These are phyloP conservation scores for Schwanniomyces pseudopolymorphus DNA, from an alignment of 805 yeast genomes.

Conservation along the genomic window DNA sequence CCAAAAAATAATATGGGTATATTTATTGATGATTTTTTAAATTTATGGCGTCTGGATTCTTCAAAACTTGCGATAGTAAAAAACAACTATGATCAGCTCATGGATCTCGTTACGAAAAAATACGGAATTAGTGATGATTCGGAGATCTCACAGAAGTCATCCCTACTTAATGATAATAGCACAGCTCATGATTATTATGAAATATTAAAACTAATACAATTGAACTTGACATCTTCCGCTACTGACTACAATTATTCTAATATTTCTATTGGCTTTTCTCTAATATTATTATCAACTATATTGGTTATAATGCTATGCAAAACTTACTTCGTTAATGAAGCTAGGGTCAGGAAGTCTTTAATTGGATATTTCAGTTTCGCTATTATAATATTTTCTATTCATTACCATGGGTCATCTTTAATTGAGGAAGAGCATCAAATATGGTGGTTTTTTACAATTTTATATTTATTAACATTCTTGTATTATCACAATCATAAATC, in stretches of 20 bases:
- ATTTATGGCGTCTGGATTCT: slow-evolving; percentile 42
- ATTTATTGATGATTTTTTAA: slow-evolving; percentile 56
- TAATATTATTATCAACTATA: slow-evolving; percentile 29
- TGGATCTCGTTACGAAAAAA: slow-evolving; percentile 45
- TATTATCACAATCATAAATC: slow-evolving; percentile 5
- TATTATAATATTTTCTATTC: slow-evolving; percentile 50
- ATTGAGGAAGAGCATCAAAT: slow-evolving; percentile 95
- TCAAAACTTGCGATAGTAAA: slow-evolving; percentile 36
- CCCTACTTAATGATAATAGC: slow-evolving; percentile 1
- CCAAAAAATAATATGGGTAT: slow-evolving; percentile 78
- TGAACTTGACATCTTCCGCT: slow-evolving; percentile 54
- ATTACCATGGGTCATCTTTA: slow-evolving; percentile 75
- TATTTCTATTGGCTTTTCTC: slow-evolving; percentile 35
- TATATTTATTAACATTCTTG: slow-evolving; percentile 11
- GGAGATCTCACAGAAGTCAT: slow-evolving; percentile 4
- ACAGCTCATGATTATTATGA: slow-evolving; percentile 13
- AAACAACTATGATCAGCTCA: slow-evolving; percentile 61
- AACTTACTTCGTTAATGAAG: slow-evolving; percentile 9
- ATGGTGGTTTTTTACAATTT: slow-evolving; percentile 68
- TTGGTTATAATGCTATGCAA: slow-evolving; percentile 23
- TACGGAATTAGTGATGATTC: slow-evolving; percentile 16
- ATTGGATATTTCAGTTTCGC: slow-evolving; percentile 18
- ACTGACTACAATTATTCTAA: slow-evolving; percentile 67
- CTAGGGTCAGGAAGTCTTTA: slow-evolving; percentile 4
- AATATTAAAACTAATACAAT: slow-evolving; percentile 50